Percentiles rank a stretch among this genome's conserved stretches.
Conservation (phyloP, 352 stramenopile species). For the Pythium aquatile region DNA sequence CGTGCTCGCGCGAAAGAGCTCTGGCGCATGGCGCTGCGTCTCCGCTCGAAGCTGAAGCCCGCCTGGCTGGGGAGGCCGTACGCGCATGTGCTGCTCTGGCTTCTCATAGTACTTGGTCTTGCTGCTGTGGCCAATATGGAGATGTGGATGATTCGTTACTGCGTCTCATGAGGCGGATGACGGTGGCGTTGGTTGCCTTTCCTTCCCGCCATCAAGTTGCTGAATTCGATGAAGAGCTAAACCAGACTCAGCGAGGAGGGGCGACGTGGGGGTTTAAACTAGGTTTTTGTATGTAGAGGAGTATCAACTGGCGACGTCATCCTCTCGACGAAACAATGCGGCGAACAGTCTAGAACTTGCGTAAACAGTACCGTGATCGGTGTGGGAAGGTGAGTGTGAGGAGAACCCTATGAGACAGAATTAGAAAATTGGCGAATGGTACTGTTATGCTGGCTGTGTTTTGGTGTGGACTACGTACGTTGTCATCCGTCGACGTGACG, state of each 20-base stretch:
- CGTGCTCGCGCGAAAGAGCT: conserved; percentile 33
- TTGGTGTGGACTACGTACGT: background rate
- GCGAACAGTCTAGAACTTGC: conserved; percentile 32
- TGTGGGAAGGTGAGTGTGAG: background rate
- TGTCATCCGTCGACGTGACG: background rate
- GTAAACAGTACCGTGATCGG: conserved; percentile 2
- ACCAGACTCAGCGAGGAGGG: conserved; percentile 10
- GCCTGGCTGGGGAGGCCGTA: conserved; percentile 41
- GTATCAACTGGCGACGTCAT: background rate
- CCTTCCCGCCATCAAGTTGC: background rate
- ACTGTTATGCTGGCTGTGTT: background rate
- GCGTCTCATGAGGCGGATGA: background rate
- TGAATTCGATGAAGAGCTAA: conserved; percentile 4
- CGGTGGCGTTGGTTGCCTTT: background rate
- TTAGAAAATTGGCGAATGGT: background rate
- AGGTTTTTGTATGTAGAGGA: conserved; percentile 3
- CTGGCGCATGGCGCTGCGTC: conserved; percentile 39
- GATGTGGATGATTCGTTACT: background rate
- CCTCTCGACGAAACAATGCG: conserved; percentile 11
- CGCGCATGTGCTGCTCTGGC: conserved; percentile 29
- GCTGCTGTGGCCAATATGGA: background rate
- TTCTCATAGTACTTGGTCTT: conserved; percentile 7
- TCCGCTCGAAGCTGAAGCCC: conserved; percentile 45
- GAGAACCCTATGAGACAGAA: background rate
- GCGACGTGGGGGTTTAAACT: conserved; percentile 12